Base-by-base conservation (phyloP, 2,329 filamentous ascomycete genomes). In the Dactylellina drechsleri region DNA sequence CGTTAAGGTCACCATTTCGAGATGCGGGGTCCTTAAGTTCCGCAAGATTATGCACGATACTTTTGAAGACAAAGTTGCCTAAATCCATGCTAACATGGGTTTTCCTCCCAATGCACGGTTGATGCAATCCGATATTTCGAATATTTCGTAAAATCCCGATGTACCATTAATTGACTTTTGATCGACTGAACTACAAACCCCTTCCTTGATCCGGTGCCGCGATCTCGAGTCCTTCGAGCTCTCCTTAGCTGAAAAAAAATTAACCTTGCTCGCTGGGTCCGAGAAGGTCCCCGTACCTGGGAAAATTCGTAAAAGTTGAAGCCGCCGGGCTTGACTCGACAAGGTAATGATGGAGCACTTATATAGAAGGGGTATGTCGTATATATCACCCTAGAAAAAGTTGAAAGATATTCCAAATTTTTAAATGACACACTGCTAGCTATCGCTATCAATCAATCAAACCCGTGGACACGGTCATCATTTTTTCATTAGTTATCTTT, bases 41-140 rank as follows among this genome's bases (percentile, higher is more conserved):
- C 28, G 57, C 57, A 20, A 60, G 57, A 60, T 60, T 65, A 71
- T 71, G 66, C 66, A 71, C 31, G 59, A 65, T 71, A 71, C 66
- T 71, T 71, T 71, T 71, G 66, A 59, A 40, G 12, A 3, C 5
- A 36, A 36, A 36, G 31, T 10, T 36, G 31, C 31, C 31, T 36
- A 36, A 36, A 36, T 10, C 31, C 31, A 52, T 13, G 20, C 49
- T 26, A n/a, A 47, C 15, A 47, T 15, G 16, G 16, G 16, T 6
- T 47, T 36, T 36, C 10, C 6, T 10, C 1, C 31, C 43, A 2
- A 52, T 18, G 20, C 20, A 20, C 12, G 16, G 18, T 47, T 47
- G 43, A 31, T n/a, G n/a, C 26, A 7, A 54, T 15, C 12, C 28
- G 50, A 26, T 12, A 15, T 7, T 15, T 54, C 18, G 13, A 28